Percentiles rank a stretch among this genome's conserved stretches.
phyloP scores from a whole-genome alignment of 768 basidiomycete genomes.

The Russula olivacea region DNA sequence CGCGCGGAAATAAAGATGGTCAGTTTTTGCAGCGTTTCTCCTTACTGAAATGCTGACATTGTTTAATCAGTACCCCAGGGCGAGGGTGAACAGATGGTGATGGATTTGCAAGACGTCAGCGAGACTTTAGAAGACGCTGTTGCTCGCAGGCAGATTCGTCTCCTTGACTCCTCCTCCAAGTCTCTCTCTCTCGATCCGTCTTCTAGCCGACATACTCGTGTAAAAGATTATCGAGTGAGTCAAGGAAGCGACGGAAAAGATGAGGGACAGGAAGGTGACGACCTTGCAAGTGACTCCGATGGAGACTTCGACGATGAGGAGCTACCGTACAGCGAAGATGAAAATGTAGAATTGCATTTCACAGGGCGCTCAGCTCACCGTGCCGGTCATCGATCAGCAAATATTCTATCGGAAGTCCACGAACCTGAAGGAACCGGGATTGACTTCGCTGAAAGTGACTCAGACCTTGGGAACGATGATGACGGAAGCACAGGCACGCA shows the following conservation, averaged over 20 bases:
- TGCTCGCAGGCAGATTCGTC: slow-evolving; percentile 69
- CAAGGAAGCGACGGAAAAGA: slow-evolving; percentile 28
- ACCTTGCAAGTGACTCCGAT: slow-evolving; percentile 27
- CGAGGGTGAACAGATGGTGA: slow-evolving; percentile 97
- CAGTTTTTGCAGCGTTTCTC: slow-evolving; percentile 24
- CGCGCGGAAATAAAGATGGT: slow-evolving; percentile 66
- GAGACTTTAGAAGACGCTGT: slow-evolving; percentile 81
- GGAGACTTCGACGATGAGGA: slow-evolving; percentile 32
- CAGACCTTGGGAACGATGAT: slow-evolving; percentile 54
- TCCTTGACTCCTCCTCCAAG: slow-evolving; percentile 77
- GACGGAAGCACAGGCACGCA: slow-evolving; percentile 36
- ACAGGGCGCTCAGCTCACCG: slow-evolving; percentile 25
- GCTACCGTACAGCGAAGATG: slow-evolving; percentile 27
- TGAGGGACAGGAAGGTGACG: slow-evolving; percentile 30
- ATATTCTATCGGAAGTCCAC: slow-evolving; percentile 30
- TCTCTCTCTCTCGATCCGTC: slow-evolving; percentile 46
- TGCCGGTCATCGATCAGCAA: slow-evolving; percentile 18
- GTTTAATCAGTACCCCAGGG: slow-evolving; percentile 60
- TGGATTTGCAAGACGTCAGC: slow-evolving; percentile 85
- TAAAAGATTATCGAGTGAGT: slow-evolving; percentile 30
- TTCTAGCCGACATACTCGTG: slow-evolving; percentile 24
- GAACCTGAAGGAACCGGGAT: slow-evolving; percentile 40
- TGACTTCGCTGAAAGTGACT: slow-evolving; percentile 75
- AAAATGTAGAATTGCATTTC: slow-evolving; percentile 14
- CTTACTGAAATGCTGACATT: background rate